Conservation (phyloP, 352 stramenopile species). For the Globisporangium uncinulatum region DNA sequence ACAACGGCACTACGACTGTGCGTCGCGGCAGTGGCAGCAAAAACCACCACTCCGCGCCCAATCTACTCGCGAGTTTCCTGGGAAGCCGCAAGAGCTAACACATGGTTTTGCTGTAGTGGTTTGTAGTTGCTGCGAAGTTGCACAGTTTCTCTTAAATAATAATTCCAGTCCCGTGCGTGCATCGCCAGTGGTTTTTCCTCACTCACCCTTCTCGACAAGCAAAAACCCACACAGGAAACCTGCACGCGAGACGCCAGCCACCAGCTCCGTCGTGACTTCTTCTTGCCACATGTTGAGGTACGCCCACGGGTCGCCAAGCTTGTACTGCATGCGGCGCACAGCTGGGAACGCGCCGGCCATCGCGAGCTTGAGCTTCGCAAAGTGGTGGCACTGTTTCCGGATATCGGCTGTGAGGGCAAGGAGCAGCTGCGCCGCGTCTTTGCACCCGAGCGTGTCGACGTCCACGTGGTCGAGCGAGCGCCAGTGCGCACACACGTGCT, state of each 20-base stretch:
- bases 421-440: conserved; percentile 34
- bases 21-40: not conserved
- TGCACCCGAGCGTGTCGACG: conserved; percentile 43
- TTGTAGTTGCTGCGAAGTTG: not conserved
- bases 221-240: conserved; percentile 51
- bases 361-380: conserved; percentile 41
- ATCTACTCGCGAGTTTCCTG: conserved; percentile 11
- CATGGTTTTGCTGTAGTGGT: not conserved
- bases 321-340: conserved; percentile 28
- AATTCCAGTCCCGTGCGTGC: not conserved
- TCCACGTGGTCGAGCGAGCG: conserved; percentile 28
- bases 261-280: conserved; percentile 35
- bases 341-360: conserved; percentile 35
- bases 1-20: conserved; percentile 16
- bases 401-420: conserved; percentile 42
- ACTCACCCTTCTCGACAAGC: conserved; percentile 43
- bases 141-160: conserved; percentile 7
- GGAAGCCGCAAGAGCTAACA: conserved; percentile 11
- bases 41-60: conserved; percentile 1
- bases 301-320: conserved; percentile 22
- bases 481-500: conserved; percentile 48
- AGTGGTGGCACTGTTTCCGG: conserved; percentile 49
- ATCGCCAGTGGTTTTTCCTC: not conserved
- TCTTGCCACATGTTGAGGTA: conserved; percentile 38
- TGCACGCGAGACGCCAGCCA: conserved; percentile 32